These are phyloP conservation scores for Apocynum venetum DNA, from an alignment of 257 asterid species.

Conservation along the genomic window DNA sequence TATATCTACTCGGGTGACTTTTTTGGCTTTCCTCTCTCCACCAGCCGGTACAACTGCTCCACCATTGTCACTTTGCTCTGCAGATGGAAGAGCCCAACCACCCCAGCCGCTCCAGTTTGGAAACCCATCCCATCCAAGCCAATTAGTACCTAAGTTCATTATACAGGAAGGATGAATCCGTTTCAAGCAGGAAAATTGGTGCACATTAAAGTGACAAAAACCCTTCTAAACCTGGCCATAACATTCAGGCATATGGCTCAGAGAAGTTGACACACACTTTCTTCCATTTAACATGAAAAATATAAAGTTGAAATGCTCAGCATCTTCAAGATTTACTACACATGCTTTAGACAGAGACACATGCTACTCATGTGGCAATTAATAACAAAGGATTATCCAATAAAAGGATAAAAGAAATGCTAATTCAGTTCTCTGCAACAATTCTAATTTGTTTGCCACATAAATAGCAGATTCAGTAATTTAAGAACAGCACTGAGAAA, in stretches of 20 bases:
- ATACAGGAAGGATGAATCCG: neutral
- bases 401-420: neutral
- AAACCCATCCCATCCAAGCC: slow-evolving; percentile 45
- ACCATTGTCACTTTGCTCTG: slow-evolving; percentile 34
- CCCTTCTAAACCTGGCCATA: neutral
- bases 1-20: slow-evolving; percentile 37
- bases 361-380: neutral
- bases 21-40: slow-evolving; percentile 32
- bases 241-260: neutral
- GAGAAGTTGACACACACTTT: neutral
- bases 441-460: neutral
- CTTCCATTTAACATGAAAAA: neutral
- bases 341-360: neutral
- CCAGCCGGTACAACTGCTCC: slow-evolving; percentile 23
- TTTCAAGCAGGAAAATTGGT: neutral
- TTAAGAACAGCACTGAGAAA: neutral
- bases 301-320: neutral
- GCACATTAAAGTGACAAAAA: neutral
- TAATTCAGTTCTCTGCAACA: neutral
- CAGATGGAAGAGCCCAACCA: slow-evolving; percentile 46
- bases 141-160: slow-evolving; percentile 34
- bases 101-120: slow-evolving; percentile 47
- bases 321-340: neutral
- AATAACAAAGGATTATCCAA: neutral
- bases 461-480: neutral